A percentile compares a stretch with the other conserved stretches of the same genome.
phyloP scores from a whole-genome alignment of 257 asterid species.

The Penstemon eatonii region DNA sequence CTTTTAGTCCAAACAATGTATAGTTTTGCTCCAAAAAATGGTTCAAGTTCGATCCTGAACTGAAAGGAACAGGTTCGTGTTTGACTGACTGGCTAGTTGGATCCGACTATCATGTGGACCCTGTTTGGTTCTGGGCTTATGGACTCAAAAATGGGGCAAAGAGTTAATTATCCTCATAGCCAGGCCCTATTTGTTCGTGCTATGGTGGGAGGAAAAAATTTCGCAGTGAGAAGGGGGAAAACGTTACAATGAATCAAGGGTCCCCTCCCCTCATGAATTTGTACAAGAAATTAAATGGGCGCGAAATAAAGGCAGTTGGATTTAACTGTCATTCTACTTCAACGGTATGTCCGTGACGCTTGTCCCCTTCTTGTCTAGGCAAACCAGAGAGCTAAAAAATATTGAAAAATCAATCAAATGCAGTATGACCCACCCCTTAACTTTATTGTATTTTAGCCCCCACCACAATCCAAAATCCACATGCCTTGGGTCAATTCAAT shows the following conservation, averaged over 20 bases:
- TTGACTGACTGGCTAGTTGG: no score
- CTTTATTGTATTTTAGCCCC: constrained; percentile 25
- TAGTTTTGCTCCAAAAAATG: no score
- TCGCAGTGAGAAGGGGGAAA: background rate
- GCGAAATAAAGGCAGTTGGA: constrained; percentile 44
- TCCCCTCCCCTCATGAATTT: constrained; percentile 13
- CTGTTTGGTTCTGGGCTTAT: background rate
- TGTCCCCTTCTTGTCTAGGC: constrained; percentile 39
- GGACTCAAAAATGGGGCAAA: background rate
- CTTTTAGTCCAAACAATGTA: no score
- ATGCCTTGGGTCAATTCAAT: constrained; percentile 26
- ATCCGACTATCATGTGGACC: no score
- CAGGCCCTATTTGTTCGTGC: background rate
- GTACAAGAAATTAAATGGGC: constrained; percentile 24
- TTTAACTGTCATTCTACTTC: constrained; percentile 44
- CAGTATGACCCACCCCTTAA: background rate
- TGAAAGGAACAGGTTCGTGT: no score
- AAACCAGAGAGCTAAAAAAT: constrained; percentile 18
- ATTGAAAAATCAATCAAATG: background rate
- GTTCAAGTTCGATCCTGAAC: no score
- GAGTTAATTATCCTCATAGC: background rate
- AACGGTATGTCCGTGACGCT: constrained; percentile 72
- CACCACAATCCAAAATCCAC: constrained; percentile 44
- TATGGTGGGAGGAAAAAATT: constrained; percentile 1
- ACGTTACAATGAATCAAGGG: background rate